Base-by-base conservation (phyloP, 148 eudicot species). In the Polygonum maritimum region DNA sequence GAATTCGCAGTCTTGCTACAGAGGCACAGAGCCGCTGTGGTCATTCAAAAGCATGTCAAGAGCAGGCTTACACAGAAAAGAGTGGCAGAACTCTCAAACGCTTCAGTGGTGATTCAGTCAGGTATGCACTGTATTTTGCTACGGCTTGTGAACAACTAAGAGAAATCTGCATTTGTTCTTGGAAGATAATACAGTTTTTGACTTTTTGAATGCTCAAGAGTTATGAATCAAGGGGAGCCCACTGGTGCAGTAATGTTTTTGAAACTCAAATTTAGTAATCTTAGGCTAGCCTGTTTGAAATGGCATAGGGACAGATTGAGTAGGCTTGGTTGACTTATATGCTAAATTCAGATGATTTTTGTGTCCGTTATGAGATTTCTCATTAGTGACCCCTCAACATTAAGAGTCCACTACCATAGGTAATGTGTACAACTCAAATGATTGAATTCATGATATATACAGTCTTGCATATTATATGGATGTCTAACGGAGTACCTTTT, bases 11-110 rank as follows among this genome's bases (percentile, higher is more conserved):
- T 86, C 80, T 74, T 89, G 71, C 78, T 92, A 75, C 81, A 75
- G 82, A 86, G 88, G 79, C 85, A 95, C 48, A 89, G 91, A 89
- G 92, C 99, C 79, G 96, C 97, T 39, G 78, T 79, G 57, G 73
- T 81, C 80, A 89, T 96, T 79, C 98, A 96, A 80, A 95, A 92
- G 86, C 80, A 83, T 13, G 65, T 81, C 3, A 95, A 89, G 86
- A 83, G 82, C 67, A 88, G 78, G 73, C 76, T 51, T 70, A 45
- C 65, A 36, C 82, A 90, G 79, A 88, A 86, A 79, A 81, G 82
- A 69, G 89, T 82, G 58, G 58, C 39, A 60, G 81, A 86, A 60
- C 79, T 88, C 79, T 67, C 73, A 38, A 67, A 81, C 74, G 99
- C 99, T 72, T 82, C 94, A 26, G 72, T 83, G 45, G 78, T 78